These are phyloP conservation scores for Tricholoma saponaceum DNA, from an alignment of 768 basidiomycete species.

Conservation along the genomic window DNA sequence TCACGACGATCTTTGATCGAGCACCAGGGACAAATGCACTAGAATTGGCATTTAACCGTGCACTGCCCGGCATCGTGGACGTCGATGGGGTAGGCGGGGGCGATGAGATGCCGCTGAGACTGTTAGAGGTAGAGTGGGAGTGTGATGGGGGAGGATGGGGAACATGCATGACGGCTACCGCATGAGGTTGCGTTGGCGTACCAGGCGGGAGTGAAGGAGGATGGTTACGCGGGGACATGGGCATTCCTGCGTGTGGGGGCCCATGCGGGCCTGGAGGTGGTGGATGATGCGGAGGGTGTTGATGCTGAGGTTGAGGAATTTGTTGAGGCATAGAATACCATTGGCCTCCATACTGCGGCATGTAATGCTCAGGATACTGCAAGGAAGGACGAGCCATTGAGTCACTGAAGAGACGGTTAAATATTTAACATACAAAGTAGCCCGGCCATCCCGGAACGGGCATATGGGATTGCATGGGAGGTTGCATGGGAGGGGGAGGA, in stretches of 20 bases:
- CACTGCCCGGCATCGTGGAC: conserved; percentile 20
- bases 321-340: conserved; percentile 41
- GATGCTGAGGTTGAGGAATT: conserved; percentile 34
- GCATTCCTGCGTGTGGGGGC: conserved; percentile 45
- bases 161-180: conserved; percentile 44
- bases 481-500: conserved; percentile 34
- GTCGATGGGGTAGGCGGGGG: conserved; percentile 68
- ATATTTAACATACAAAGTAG: conserved; percentile 54
- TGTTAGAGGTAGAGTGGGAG: conserved; percentile 41
- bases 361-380: conserved; percentile 43
- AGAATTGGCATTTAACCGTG: conserved; percentile 60
- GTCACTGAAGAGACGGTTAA: not conserved
- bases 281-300: conserved; percentile 45
- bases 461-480: conserved; percentile 37
- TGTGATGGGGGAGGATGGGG: conserved; percentile 47
- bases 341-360: conserved; percentile 30
- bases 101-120: conserved; percentile 48
- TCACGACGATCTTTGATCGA: conserved; percentile 50
- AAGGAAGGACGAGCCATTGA: conserved; percentile 6
- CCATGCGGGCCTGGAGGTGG: conserved; percentile 45
- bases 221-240: conserved; percentile 68
- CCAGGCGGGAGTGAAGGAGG: conserved; percentile 55
- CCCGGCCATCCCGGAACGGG: conserved; percentile 35
- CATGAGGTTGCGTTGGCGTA: conserved; percentile 66
- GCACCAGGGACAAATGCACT: conserved; percentile 60